Evolutionary conservation across 257 asterid species (phyloP), one percentile per base, ranked within the genome.

Genomic region (Solanum raphanifolium): DNA sequence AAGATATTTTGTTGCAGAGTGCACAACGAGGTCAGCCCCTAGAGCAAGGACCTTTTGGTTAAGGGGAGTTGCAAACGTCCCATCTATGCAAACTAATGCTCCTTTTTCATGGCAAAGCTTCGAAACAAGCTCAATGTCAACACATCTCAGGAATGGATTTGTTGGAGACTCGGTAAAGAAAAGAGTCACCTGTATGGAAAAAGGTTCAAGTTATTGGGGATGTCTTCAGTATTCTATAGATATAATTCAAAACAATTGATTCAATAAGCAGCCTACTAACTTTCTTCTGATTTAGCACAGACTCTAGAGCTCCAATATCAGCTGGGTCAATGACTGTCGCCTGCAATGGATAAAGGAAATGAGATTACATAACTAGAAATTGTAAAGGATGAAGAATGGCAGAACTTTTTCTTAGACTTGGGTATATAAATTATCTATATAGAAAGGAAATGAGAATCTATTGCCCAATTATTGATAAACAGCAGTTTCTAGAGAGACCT

Each of bases 251-350:
- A 79, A 79, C 85, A 43, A 9, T 27, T 15, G 62, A 62, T 34
- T 29, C 35, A 27, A 81, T 84, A 73, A 72, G 39, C 20, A 86
- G 87, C 84, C 58, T 65, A 86, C 98, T 90, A 23, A 96, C 99
- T 52, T 95, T 90, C 90, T 92, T 89, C 90, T 92, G 90, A 84
- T 92, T 91, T 86, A 96, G 89, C 62, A 95, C 98, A 73, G 96
- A 90, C 91, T 93, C 96, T 92, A 96, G 93, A 88, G 94, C 98
- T 88, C 89, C 96, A 86, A 95, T 76, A 88, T 96, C 99, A 5
- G 99, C 99, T 87, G 99, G 99, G 87, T 96, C 99, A 88, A 96
- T 94, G 87, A 94, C 99, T 21, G 99, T 93, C 84, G 98, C 97
- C 99, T 95, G 95, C 91, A 91, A 29, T 79, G 65, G 32, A 43